A percentile compares a stretch with the other conserved stretches of the same genome.
Conservation (phyloP, 2,329 filamentous ascomycete species). For the Dactylellina sp. region DNA sequence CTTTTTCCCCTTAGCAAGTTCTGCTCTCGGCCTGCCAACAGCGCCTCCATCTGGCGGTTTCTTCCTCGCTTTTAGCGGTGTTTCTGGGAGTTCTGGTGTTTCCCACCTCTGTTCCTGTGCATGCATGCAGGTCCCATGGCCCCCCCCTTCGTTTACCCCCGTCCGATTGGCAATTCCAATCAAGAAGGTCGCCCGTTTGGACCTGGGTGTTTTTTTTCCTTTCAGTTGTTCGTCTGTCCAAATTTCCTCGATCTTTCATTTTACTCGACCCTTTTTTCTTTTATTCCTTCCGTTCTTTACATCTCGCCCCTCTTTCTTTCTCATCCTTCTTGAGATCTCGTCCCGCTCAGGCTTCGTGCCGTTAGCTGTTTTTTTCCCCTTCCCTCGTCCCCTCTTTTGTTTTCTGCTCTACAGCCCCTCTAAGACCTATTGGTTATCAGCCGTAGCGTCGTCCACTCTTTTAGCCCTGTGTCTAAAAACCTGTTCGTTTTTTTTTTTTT, state of each 20-base stretch:
- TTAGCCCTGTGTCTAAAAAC: slow-evolving; percentile 64
- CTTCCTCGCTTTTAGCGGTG: too few relatives aligned
- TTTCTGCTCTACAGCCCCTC: slow-evolving; percentile 65
- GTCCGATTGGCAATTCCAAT: slow-evolving; percentile 56
- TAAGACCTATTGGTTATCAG: slow-evolving; percentile 61
- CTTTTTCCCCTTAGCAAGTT: slow-evolving; percentile 48
- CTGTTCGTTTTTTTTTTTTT: slow-evolving; percentile 58
- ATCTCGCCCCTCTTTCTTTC: slow-evolving; percentile 56
- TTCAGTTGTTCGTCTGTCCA: slow-evolving; percentile 51
- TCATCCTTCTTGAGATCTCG: slow-evolving; percentile 57
- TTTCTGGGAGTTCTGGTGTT: too few relatives aligned
- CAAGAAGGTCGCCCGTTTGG: slow-evolving; percentile 54
- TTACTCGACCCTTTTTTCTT: slow-evolving; percentile 49
- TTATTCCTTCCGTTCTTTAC: slow-evolving; percentile 56
- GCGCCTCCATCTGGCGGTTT: slow-evolving; percentile 25
- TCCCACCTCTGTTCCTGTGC: slow-evolving; percentile 10
- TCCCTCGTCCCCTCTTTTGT: slow-evolving; percentile 65
- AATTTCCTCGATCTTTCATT: slow-evolving; percentile 50
- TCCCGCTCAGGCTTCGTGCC: slow-evolving; percentile 59
- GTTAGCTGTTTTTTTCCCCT: slow-evolving; percentile 48
- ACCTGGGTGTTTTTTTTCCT: slow-evolving; percentile 52
- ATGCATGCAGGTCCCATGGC: slow-evolving; percentile 46
- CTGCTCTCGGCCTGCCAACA: slow-evolving; percentile 29
- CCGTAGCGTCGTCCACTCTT: slow-evolving; percentile 65
- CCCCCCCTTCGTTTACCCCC: slow-evolving; percentile 49